Evolutionary conservation across 257 asterid species (phyloP), one percentile per base, ranked within the genome.

Genomic region (Ballota nigra): DNA sequence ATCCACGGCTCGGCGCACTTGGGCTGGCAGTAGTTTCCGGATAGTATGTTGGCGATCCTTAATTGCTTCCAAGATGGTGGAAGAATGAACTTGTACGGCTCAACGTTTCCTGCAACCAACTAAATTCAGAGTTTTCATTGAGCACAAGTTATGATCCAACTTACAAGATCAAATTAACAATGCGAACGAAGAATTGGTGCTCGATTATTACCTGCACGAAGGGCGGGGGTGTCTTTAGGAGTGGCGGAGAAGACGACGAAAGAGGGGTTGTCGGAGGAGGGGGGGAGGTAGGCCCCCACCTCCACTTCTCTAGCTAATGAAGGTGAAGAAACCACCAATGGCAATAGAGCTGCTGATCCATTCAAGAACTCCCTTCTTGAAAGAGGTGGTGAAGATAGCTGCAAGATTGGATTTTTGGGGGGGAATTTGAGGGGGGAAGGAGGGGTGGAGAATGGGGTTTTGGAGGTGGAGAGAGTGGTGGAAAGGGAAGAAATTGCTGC

Each of bases 1-100:
- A 95, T 73, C 98, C 99, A 92, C 0, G 99, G 99, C 84, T 92
- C 99, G 1, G 99, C 99, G 66, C 98, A 95, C 85, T 92, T 95
- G 2, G 99, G 99, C 75, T 95, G 99, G 86, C 98, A 95, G 63
- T 95, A 95, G 59, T 92, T 95, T n/a, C 99, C 99, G 0, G 97
- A 95, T 3, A 95, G 70, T 60, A 95, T 95, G 81, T 95, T 95
- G n/a, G 98, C 99, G 6, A 91, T 68, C 0, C 98, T 87, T 59
- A 80, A 49, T 77, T 95, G 99, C 66, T 95, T 95, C 99, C 99
- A 95, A 8, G 92, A 83, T 34, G 99, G 97, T 12, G 99, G 99
- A 53, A 95, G 71, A 57, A 95, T 80, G 85, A 95, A 95, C 80
- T 89, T 85, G 86, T 95, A 95, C 8, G 99, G 98, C 94, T 89